Evolutionary conservation across 208 protist species (phyloP).

Genomic region (Wallacemonas sp.): DNA sequence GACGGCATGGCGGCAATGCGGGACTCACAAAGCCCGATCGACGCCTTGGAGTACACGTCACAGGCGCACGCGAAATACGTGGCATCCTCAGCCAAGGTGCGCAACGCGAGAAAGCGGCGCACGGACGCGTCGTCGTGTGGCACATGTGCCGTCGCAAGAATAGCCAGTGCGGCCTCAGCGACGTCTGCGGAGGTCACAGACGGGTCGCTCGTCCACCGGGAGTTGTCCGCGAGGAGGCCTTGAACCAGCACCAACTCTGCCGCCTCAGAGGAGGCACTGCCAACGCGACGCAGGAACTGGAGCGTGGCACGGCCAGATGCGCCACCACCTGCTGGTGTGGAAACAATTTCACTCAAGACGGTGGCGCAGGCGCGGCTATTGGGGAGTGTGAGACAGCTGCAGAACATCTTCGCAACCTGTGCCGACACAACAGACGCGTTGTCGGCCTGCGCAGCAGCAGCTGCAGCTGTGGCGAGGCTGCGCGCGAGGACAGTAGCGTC

Average conservation of each 20-base stretch:
- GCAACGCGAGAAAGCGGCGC: constrained; percentile 10
- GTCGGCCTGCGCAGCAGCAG: constrained; percentile 22
- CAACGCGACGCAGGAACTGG: constrained; percentile 21
- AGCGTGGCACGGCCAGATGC: constrained; percentile 2
- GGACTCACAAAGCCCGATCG: constrained; percentile 2
- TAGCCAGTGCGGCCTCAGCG: constrained; percentile 16
- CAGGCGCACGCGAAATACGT: constrained; percentile 33
- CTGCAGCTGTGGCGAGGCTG: constrained; percentile 29
- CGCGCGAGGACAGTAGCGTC: constrained; percentile 20
- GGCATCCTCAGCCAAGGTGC: background rate
- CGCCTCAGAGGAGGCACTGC: constrained; percentile 18
- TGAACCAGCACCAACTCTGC: constrained; percentile 24
- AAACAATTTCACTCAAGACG: constrained; percentile 19
- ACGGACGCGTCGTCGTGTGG: constrained; percentile 13
- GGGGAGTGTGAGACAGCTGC: constrained; percentile 20
- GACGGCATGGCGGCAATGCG: background rate
- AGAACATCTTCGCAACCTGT: constrained; percentile 30
- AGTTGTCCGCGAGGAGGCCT: constrained; percentile 16
- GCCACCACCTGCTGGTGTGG: constrained; percentile 9
- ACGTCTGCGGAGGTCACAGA: background rate
- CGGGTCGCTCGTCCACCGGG: constrained; percentile 20
- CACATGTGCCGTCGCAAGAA: constrained; percentile 12
- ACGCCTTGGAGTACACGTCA: constrained; percentile 18
- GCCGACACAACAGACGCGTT: constrained; percentile 7
- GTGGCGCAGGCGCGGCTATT: constrained; percentile 2